Base-by-base conservation (phyloP, 164 flowering plant genomes). In the Vitis rotundifolia region DNA sequence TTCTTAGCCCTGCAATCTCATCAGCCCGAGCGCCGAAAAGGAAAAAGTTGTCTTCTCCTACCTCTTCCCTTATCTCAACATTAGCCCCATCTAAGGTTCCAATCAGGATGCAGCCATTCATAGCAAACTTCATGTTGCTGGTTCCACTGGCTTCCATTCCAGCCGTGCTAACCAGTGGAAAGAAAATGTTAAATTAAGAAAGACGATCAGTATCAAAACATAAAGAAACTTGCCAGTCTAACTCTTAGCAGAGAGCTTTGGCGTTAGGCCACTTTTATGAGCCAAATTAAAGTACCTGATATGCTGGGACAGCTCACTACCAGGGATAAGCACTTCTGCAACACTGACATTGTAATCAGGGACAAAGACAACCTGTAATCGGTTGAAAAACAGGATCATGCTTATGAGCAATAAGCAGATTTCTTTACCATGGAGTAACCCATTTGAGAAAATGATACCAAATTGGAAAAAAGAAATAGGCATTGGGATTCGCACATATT, bases 311-410 rank as follows among this genome's bases (percentile, higher is more conserved):
- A 81, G 71, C 47, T 81, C 84, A 64, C 77, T 74, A 2, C 84
- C 82, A 28, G 84, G 82, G 18, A 79, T 79, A 12, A 82, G 73
- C 44, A 79, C 64, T 74, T 82, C 85, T 14, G 82, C 85, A 49
- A 82, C 82, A 52, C 37, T 48, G 19, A 82, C 86, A 69, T 82
- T 82, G 75, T 80, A 82, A 59, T 80, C 79, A 14, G 86, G 86
- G 58, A 80, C 73, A 57, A 82, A 82, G 11, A 82, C 82, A 28
- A 73, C 71, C 71, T 74, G 19, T 10, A 57, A 22, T 37, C 44
- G 1, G 44, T 37, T 37, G 44, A 37, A 37, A 37, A 37, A 37
- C 44, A 37, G 5, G 44, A 6, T 37, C 44, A 37, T 37, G 44
- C 26, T 22, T 37, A 37, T 37, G 3, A 37, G 7, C 44, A 6